phyloP scores from a whole-genome alignment of 176 grass and related monocot genomes.

The Oryza coarctata region DNA sequence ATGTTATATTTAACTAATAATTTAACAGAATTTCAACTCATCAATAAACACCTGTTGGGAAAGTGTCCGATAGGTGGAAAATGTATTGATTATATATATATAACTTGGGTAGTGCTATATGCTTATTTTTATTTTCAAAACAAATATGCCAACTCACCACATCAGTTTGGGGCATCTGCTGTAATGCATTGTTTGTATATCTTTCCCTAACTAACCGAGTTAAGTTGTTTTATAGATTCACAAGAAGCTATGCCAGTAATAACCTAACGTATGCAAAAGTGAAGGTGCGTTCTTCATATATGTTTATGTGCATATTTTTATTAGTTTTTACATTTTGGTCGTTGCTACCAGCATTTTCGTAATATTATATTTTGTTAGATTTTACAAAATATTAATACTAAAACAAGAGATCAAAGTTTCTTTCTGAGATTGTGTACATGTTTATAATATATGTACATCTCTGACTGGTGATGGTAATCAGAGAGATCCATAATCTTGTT shows the following conservation, averaged over 20 bases:
- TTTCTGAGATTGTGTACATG: too few relatives aligned
- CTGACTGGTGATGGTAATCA: neutral
- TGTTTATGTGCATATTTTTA: neutral
- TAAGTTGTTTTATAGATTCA: slow-evolving; percentile 36
- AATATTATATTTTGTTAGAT: too few relatives aligned
- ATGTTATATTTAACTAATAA: too few relatives aligned
- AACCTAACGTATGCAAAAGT: slow-evolving; percentile 57
- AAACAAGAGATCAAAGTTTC: too few relatives aligned
- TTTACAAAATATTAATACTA: too few relatives aligned
- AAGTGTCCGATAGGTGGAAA: too few relatives aligned
- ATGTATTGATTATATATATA: too few relatives aligned
- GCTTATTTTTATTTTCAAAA: neutral
- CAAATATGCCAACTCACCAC: neutral
- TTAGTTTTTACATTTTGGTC: neutral
- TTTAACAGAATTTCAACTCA: too few relatives aligned
- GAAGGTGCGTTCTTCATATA: slow-evolving; percentile 37
- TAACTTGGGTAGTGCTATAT: too few relatives aligned
- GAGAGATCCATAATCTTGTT: neutral
- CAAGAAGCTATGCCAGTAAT: slow-evolving; percentile 46
- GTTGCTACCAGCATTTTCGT: neutral
- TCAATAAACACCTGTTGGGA: too few relatives aligned
- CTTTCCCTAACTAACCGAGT: neutral
- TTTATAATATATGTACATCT: neutral
- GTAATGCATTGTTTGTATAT: neutral
- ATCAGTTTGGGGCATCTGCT: neutral